Evolutionary conservation across 805 yeast species (phyloP).

Genomic region (Candida ponderosae): DNA sequence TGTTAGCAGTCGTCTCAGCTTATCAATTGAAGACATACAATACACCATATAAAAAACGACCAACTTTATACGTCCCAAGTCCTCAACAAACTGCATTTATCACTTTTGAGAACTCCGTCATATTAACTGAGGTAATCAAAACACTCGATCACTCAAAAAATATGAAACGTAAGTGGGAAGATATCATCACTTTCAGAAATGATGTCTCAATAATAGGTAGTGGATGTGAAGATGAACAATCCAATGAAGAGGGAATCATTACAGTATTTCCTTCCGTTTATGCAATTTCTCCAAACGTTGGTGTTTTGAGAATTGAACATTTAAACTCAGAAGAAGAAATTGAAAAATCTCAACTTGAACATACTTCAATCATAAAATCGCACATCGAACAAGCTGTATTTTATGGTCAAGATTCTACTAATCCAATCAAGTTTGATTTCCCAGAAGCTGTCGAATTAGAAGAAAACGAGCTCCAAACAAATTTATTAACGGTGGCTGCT

Average conservation of each 20-base stretch:
- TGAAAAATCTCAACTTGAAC: slow-evolving; percentile 13
- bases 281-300: slow-evolving; percentile 45
- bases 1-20: slow-evolving; percentile 51
- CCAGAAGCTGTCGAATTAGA: slow-evolving; percentile 38
- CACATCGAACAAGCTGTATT: slow-evolving; percentile 83
- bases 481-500: slow-evolving; percentile 40
- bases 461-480: slow-evolving; percentile 35
- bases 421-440: slow-evolving; percentile 42
- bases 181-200: slow-evolving; percentile 50
- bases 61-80: slow-evolving; percentile 47
- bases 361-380: slow-evolving; percentile 43
- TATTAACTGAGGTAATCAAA: slow-evolving; percentile 53
- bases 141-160: slow-evolving; percentile 23
- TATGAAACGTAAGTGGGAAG: slow-evolving; percentile 67
- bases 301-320: slow-evolving; percentile 54
- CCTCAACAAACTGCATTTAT: slow-evolving; percentile 57
- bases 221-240: slow-evolving; percentile 39
- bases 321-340: slow-evolving; percentile 18
- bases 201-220: slow-evolving; percentile 49
- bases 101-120: slow-evolving; percentile 49
- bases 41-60: slow-evolving; percentile 24
- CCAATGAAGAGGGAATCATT: slow-evolving; percentile 13
- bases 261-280: slow-evolving; percentile 37
- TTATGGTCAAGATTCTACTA: slow-evolving; percentile 35
- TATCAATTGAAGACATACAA: slow-evolving; percentile 52